These are phyloP conservation scores for Alternaria ethzedia DNA, from an alignment of 2,329 filamentous ascomycete species.

Conservation along the genomic window DNA sequence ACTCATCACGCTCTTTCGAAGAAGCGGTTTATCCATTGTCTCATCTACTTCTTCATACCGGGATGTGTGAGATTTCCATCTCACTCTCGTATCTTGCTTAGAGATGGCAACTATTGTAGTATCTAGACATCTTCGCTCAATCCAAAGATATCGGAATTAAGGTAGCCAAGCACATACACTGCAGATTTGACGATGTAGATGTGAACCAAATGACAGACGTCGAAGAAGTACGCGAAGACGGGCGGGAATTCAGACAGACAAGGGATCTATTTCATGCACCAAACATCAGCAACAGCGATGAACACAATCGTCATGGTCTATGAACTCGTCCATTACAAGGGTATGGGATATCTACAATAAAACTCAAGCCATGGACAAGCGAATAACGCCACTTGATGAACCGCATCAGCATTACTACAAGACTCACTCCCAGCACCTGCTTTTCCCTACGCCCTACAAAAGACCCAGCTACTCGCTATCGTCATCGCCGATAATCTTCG, in stretches of 20 bases:
- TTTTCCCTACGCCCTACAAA: background rate
- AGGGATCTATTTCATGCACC: background rate
- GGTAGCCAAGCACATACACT: background rate
- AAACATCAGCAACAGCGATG: background rate
- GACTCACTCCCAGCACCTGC: background rate
- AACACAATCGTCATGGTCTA: background rate
- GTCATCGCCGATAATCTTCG: constrained; percentile 78
- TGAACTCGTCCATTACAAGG: constrained; percentile 28
- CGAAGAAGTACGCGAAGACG: background rate
- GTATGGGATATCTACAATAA: constrained; percentile 44
- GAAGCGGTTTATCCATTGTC: background rate
- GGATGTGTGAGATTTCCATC: background rate
- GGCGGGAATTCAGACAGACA: background rate
- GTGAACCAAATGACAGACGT: background rate
- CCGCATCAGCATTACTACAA: background rate
- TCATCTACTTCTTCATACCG: background rate
- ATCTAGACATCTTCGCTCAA: background rate
- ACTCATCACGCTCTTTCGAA: background rate
- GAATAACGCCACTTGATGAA: constrained; percentile 4
- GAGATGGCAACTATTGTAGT: background rate
- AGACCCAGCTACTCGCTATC: constrained; percentile 32
- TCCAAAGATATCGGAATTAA: background rate
- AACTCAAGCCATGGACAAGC: constrained; percentile 15
- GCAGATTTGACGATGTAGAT: background rate
- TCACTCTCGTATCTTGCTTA: background rate